Evolutionary conservation across 257 asterid genomes (phyloP), one percentile per base, ranked within the genome.

Genomic region (Cynanchum wilfordii): DNA sequence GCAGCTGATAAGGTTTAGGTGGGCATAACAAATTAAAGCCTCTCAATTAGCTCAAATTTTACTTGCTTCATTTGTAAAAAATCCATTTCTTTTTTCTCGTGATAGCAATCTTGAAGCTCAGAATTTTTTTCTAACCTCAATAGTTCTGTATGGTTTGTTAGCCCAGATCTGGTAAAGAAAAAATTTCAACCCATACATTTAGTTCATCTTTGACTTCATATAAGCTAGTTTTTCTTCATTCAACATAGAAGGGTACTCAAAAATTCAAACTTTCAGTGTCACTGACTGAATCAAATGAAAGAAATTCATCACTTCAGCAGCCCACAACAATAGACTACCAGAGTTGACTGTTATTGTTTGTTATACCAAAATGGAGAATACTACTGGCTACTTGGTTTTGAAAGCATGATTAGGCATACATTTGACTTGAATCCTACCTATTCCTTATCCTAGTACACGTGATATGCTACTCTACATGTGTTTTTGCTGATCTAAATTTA

Each of bases 221-320:
- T 22, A 58, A 73, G 49, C 59, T 57, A 3, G 55, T 2, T 30
- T 44, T 10, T 20, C 12, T 42, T 44, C 30, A 54, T 57, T 30
- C 52, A 2, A 15, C 65, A 7, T 11, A 17, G 44, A 7, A 7
- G 1, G 27, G 5, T 44, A 10, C 27, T 55, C 20, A 54, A 5
- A 42, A 9, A 42, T 42, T 52, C 67, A 68, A 56, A 70, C 66
- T 73, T 73, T 69, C 22, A 56, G 57, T 60, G 49, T 70, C 65
- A 57, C 36, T 69, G 71, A 60, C 75, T 50, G 16, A 69, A 60
- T 69, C 71, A 33, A 47, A 72, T 19, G 64, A 30, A 54, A 54
- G 64, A 20, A 29, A 8, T 15, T 24, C 19, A 71, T 17, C n/a
- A 22, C 30, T 64, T 36, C 38, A 42, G 44, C 10, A 56, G 77